Percentiles rank a stretch among this genome's conserved stretches.
Conservation (phyloP, 495 filamentous ascomycete species). For the Symbiotaphrina buchneri region DNA sequence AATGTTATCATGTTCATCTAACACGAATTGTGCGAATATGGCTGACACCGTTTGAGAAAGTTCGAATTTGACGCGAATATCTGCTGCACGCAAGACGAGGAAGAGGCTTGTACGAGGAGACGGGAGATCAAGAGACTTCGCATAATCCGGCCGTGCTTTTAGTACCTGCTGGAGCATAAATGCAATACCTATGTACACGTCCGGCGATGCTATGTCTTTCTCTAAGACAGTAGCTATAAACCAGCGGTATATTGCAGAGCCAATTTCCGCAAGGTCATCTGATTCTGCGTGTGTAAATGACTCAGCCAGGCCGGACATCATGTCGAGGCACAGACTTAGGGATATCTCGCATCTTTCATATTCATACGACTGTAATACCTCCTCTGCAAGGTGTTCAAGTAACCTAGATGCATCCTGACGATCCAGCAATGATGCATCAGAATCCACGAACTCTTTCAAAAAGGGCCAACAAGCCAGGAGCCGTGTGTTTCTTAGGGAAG, state of each 20-base stretch:
- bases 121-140: conserved; percentile 24
- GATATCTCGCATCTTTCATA: conserved; percentile 60
- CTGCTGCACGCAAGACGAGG: conserved; percentile 37
- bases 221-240: conserved; percentile 41
- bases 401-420: conserved; percentile 16
- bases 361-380: conserved; percentile 36
- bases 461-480: conserved; percentile 30
- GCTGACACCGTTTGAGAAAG: conserved; percentile 43
- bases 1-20: conserved; percentile 61
- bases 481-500: conserved; percentile 31
- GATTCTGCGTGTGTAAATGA: conserved; percentile 35
- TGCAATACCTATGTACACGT: conserved; percentile 40
- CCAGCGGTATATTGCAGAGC: conserved; percentile 59
- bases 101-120: conserved; percentile 60
- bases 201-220: conserved; percentile 38
- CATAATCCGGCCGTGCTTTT: conserved; percentile 38
- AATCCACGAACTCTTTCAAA: conserved; percentile 22
- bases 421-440: conserved; percentile 18
- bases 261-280: conserved; percentile 33
- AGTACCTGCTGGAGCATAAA: conserved; percentile 44
- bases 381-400: conserved; percentile 29
- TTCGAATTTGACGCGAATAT: conserved; percentile 53
- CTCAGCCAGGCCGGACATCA: conserved; percentile 38
- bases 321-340: conserved; percentile 40
- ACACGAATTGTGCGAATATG: conserved; percentile 56